phyloP scores from a whole-genome alignment of 1,139 yeast genomes.

The Sugiyamaella pinicola region DNA sequence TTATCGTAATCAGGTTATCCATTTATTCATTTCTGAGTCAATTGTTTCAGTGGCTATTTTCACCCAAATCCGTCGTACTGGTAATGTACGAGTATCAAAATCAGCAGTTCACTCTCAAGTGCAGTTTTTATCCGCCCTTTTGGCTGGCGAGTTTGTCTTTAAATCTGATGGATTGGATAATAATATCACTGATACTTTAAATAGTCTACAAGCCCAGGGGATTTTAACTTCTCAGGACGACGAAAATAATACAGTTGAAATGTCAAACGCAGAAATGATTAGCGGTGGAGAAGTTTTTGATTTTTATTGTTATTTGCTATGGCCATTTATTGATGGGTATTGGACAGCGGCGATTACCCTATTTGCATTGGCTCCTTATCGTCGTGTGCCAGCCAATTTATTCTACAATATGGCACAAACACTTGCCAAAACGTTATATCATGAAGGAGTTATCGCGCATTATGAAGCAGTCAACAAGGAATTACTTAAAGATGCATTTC shows the following conservation, averaged over 20 bases:
- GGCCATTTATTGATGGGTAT: slow-evolving; percentile 51
- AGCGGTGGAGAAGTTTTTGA: slow-evolving; percentile 43
- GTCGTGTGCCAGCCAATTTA: slow-evolving; percentile 33
- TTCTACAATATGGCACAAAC: slow-evolving; percentile 43
- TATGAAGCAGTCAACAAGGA: slow-evolving; percentile 49
- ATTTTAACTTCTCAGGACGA: slow-evolving; percentile 35
- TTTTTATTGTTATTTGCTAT: slow-evolving; percentile 47
- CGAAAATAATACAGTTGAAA: slow-evolving; percentile 32
- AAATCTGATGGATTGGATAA: slow-evolving; percentile 43
- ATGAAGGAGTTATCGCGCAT: slow-evolving; percentile 47
- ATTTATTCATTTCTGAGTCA: slow-evolving; percentile 47
- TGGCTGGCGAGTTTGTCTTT: slow-evolving; percentile 48
- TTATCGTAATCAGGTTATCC: slow-evolving; percentile 49
- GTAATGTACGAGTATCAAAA: slow-evolving; percentile 27
- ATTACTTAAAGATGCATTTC: slow-evolving; percentile 44
- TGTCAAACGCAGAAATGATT: slow-evolving; percentile 39
- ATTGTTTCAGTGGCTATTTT: slow-evolving; percentile 46
- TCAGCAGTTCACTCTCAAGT: slow-evolving; percentile 37
- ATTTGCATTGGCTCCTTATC: slow-evolving; percentile 38
- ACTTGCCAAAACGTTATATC: slow-evolving; percentile 47
- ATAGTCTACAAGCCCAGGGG: slow-evolving; percentile 38
- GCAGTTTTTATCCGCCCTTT: slow-evolving; percentile 41
- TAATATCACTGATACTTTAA: slow-evolving; percentile 41
- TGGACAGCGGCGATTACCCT: slow-evolving; percentile 47
- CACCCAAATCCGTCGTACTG: slow-evolving; percentile 32